Base-by-base conservation (phyloP, 1,284 basidiomycete species). In the Sphaerobolus stellatus region DNA sequence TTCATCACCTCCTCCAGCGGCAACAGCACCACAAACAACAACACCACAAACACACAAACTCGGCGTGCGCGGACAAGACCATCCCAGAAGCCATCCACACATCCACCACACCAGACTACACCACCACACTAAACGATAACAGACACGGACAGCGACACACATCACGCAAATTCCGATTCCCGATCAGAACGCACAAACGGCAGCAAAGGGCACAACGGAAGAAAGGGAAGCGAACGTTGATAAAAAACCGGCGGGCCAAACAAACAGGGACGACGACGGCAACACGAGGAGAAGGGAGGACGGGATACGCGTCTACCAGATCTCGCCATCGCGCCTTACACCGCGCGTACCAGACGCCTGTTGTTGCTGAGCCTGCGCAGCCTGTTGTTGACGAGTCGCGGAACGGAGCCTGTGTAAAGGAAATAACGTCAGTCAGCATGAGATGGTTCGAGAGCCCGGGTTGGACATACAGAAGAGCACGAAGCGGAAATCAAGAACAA, bases 341-440 rank as follows among this genome's bases (percentile, higher is more conserved):
- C 73, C 72, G 61, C 84, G 82, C 22, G 49, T 45, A 14, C 34
- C 33, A 55, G 52, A 41, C 25, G 50, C 49, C 43, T 27, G 52
- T 54, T 43, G 52, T 64, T 81, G 82, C 66, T 85, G 84, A 24
- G 79, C 81, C 56, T n/a, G n/a, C n/a, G 81, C 79, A 54, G 82
- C 78, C 68, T 90, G 85, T 63, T 82, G 84, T 74, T 89, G 88
- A 65, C 87, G 86, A 60, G 88, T 90, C 75, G 90, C 88, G 58
- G 88, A 90, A 64, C 88, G 87, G 64, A 90, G 83, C 86, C 88
- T 90, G 20, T 36, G n/a, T 63, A 31, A 13, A 31, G 22, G 36
- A 34, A 29, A 48, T 36, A 22, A 31, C 33, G 48, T 36, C n/a
- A 18, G 34, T 36, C 34, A 36, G 34, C 18, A 14, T 36, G 14